Conservation (phyloP, 2,329 filamentous ascomycete species). For the Penicillium sp. region DNA sequence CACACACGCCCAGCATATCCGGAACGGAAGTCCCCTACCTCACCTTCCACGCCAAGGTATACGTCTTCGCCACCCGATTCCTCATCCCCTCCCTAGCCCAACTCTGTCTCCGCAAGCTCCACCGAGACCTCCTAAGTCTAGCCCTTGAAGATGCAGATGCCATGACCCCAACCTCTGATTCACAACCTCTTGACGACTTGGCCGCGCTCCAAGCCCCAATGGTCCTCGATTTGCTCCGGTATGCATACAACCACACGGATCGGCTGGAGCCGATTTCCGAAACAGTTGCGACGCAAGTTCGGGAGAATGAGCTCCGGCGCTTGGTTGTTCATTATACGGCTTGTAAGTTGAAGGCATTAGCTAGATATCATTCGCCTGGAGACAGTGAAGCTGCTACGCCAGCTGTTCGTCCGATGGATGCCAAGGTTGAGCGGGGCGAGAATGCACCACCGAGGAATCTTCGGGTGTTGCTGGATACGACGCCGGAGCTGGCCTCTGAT, state of each 20-base stretch:
- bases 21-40: slow-evolving; percentile 35
- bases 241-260: slow-evolving; percentile 41
- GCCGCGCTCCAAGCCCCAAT: slow-evolving; percentile 33
- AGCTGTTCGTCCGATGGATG: slow-evolving; percentile 20
- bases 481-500: slow-evolving; percentile 43
- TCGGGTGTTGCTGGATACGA: slow-evolving; percentile 37
- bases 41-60: slow-evolving; percentile 46
- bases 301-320: slow-evolving; percentile 42
- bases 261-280: slow-evolving; percentile 40
- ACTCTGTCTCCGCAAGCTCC: slow-evolving; percentile 42
- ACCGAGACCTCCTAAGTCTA: slow-evolving; percentile 36
- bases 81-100: slow-evolving; percentile 42
- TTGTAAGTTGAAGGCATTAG: slow-evolving; percentile 41
- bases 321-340: slow-evolving; percentile 43
- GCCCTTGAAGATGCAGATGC: slow-evolving; percentile 23
- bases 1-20: neutral
- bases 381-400: slow-evolving; percentile 28
- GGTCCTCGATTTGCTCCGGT: slow-evolving; percentile 40
- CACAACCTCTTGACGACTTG: slow-evolving; percentile 21
- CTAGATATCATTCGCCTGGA: slow-evolving; percentile 31
- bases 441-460: slow-evolving; percentile 31
- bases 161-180: slow-evolving; percentile 13
- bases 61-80: slow-evolving; percentile 45
- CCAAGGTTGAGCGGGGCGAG: slow-evolving; percentile 9
- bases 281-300: slow-evolving; percentile 35